These are phyloP conservation scores for Vanderwaltozyma verrucispora DNA, from an alignment of 805 yeast species.

Conservation along the genomic window DNA sequence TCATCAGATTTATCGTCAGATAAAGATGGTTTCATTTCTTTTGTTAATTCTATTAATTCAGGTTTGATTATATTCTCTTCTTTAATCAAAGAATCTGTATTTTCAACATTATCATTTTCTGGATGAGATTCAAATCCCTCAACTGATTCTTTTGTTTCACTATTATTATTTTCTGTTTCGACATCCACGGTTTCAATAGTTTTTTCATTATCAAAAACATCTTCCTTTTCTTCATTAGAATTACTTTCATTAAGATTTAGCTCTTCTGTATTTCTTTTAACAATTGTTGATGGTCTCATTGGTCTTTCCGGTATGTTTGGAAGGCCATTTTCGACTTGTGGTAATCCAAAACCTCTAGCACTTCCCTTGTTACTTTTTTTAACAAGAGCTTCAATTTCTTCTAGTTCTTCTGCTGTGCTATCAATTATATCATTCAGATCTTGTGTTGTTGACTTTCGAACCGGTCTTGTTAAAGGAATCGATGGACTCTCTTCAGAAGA, in stretches of 20 bases:
- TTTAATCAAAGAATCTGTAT: too few species aligned
- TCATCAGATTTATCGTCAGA: too few species aligned
- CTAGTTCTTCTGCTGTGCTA: constrained; percentile 7
- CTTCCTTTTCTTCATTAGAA: background rate
- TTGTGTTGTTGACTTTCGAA: constrained; percentile 5
- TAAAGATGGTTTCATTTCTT: too few species aligned
- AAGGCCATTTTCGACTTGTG: background rate
- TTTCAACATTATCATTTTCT: too few species aligned
- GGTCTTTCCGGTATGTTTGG: constrained; percentile 10
- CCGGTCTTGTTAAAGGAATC: constrained; percentile 6
- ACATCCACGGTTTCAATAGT: background rate
- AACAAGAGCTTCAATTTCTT: constrained; percentile 7
- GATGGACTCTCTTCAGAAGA: constrained; percentile 1
- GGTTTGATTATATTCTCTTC: too few species aligned
- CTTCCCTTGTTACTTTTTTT: background rate
- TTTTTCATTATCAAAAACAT: background rate
- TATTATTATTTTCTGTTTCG: background rate
- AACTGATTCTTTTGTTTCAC: background rate
- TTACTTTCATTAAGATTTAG: too few species aligned
- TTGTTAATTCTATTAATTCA: too few species aligned
- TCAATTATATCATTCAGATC: constrained; percentile 7
- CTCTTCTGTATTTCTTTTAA: too few species aligned
- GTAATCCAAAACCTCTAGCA: background rate
- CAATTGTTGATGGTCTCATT: too few species aligned
- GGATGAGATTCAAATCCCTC: too few species aligned